Conservation (phyloP, 805 yeast species). For the Metschnikowia vanudenii region DNA sequence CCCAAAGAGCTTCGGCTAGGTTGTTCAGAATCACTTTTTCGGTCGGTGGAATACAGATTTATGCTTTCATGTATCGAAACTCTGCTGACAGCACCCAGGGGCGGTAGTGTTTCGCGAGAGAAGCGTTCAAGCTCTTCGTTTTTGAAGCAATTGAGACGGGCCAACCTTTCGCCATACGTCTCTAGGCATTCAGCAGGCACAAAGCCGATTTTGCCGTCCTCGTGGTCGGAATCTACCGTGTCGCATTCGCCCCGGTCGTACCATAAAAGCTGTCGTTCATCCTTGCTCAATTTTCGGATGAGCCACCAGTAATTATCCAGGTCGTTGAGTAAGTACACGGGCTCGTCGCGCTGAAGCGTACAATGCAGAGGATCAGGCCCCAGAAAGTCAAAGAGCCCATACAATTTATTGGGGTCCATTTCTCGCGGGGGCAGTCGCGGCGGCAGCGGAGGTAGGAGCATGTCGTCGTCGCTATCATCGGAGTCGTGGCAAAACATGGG, state of each 20-base stretch:
- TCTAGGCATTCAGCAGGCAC: slow-evolving; percentile 96
- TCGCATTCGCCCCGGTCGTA: slow-evolving; percentile 15
- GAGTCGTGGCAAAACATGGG: slow-evolving; percentile 23
- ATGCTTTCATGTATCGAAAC: background rate
- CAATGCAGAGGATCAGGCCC: slow-evolving; percentile 96
- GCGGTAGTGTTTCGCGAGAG: slow-evolving; percentile 7
- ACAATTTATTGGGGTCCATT: slow-evolving; percentile 76
- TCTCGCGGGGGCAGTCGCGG: slow-evolving; percentile 79
- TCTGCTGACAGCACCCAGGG: background rate
- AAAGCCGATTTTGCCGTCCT: slow-evolving; percentile 80
- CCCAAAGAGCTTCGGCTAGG: background rate
- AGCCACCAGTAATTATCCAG: slow-evolving; percentile 98
- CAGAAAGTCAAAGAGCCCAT: slow-evolving; percentile 81
- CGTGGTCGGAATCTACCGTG: slow-evolving; percentile 25
- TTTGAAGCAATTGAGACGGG: slow-evolving; percentile 87
- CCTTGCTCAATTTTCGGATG: slow-evolving; percentile 47
- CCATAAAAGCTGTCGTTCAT: slow-evolving; percentile 25
- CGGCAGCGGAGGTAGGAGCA: slow-evolving; percentile 55
- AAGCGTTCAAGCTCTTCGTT: slow-evolving; percentile 64
- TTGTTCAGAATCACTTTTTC: background rate
- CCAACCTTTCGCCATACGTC: slow-evolving; percentile 86
- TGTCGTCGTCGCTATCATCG: slow-evolving; percentile 40
- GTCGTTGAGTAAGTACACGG: slow-evolving; percentile 80
- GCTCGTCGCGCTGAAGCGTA: slow-evolving; percentile 72
- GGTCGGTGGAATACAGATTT: background rate